Evolutionary conservation across 2,329 filamentous ascomycete genomes (phyloP).

Genomic region (Epichloe brachyelytri): DNA sequence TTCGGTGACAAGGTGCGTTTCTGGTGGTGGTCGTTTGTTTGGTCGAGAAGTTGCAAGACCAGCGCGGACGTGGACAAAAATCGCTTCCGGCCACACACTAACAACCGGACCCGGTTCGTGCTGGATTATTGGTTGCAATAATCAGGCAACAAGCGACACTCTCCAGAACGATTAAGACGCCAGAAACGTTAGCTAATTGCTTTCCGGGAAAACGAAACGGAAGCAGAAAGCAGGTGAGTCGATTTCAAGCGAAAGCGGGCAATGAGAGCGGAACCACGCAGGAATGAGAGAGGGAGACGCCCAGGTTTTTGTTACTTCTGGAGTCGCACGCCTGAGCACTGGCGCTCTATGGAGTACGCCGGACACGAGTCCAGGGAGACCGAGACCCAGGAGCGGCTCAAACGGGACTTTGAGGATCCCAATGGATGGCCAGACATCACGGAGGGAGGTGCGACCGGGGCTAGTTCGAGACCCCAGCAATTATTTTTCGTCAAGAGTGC

Average conservation of each 20-base stretch:
- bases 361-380: background rate
- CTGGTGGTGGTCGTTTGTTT: no score
- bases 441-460: background rate
- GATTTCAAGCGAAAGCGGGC: background rate
- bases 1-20: no score
- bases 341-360: background rate
- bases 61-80: background rate
- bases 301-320: constrained; percentile 1
- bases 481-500: background rate
- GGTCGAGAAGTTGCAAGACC: background rate
- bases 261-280: background rate
- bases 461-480: background rate
- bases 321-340: background rate
- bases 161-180: no score
- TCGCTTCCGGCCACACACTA: no score
- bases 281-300: background rate
- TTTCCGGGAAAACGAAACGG: no score
- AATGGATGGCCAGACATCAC: background rate
- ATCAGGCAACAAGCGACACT: background rate
- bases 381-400: background rate
- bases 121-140: background rate
- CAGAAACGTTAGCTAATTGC: no score
- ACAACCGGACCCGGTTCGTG: background rate
- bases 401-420: no score
- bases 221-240: background rate